Base-by-base conservation (phyloP, 495 filamentous ascomycete species). In the Talaromyces stipitatus region DNA sequence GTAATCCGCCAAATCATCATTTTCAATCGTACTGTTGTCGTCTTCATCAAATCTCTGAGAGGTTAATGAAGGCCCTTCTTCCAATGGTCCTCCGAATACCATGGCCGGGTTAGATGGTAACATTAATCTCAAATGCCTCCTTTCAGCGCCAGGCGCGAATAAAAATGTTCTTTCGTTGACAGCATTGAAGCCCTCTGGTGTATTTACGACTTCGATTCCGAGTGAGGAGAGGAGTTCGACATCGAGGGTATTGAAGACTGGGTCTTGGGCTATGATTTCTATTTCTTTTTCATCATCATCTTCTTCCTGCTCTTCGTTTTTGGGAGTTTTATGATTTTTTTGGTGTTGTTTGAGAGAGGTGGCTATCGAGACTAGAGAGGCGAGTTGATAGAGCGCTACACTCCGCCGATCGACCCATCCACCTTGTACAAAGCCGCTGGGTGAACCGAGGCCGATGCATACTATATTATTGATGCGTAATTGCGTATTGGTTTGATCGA, bases 241-340 rank as follows among this genome's bases (percentile, higher is more conserved):
- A 62, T 92, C 88, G 6, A 78, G 66, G 7, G 66, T 43, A 53
- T 82, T 89, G 70, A 90, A 90, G 60, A 80, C 62, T 6, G 88
- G 88, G 50, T 92, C 88, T 71, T 92, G 88, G 22, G 85, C 79
- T 59, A 82, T 68, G 50, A 81, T 20, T 33, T 20, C 24, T n/a
- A 33, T 57, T 14, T 56, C 36, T 36, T 16, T n/a, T n/a, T n/a
- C n/a, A n/a, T n/a, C n/a, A n/a, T n/a, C n/a, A n/a, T n/a, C n/a
- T n/a, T n/a, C n/a, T n/a, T n/a, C n/a, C n/a, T n/a, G n/a, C n/a
- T n/a, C n/a, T n/a, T n/a, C n/a, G n/a, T n/a, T n/a, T n/a, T n/a
- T n/a, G n/a, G n/a, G n/a, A n/a, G n/a, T n/a, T n/a, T n/a, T n/a
- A n/a, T n/a, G n/a, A n/a, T n/a, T n/a, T n/a, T n/a, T n/a, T n/a